Percentiles rank a stretch among this genome's conserved stretches.
phyloP scores from a whole-genome alignment of 495 filamentous ascomycete genomes.

The Aspergillus steynii region DNA sequence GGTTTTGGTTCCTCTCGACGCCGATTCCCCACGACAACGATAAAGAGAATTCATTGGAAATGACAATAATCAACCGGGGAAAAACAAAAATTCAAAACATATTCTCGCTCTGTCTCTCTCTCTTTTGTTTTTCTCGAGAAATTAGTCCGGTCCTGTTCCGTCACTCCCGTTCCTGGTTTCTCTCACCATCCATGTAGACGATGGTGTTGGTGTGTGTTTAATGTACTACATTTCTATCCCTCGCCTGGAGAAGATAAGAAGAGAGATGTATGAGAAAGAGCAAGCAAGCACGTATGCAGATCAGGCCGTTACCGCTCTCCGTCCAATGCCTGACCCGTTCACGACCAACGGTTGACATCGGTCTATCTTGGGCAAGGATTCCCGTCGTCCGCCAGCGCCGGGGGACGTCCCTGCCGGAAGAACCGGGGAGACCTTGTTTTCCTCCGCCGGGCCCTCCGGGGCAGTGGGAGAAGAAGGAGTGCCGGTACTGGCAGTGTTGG shows the following conservation, averaged over 20 bases:
- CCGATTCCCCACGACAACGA: no score
- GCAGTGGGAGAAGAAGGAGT: background rate
- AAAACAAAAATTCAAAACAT: no score
- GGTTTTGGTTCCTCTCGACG: no score
- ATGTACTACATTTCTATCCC: background rate
- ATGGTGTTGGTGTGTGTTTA: no score
- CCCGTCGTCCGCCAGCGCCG: background rate
- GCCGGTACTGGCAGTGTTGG: background rate
- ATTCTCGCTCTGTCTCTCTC: background rate
- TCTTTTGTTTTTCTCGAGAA: background rate
- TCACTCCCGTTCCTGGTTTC: background rate
- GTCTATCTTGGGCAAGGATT: constrained; percentile 11
- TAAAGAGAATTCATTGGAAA: no score
- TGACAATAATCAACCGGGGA: no score
- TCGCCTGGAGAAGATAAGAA: background rate
- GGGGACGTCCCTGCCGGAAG: background rate
- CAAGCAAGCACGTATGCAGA: background rate
- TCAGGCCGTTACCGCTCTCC: constrained; percentile 15
- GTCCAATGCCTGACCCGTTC: constrained; percentile 37
- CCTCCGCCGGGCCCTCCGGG: background rate
- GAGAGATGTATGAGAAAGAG: background rate
- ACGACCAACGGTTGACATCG: constrained; percentile 37
- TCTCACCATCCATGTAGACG: background rate
- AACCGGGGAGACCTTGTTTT: background rate
- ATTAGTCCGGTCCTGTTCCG: background rate